phyloP scores from a whole-genome alignment of 1,284 basidiomycete genomes.

The Trichosporon faecale region DNA sequence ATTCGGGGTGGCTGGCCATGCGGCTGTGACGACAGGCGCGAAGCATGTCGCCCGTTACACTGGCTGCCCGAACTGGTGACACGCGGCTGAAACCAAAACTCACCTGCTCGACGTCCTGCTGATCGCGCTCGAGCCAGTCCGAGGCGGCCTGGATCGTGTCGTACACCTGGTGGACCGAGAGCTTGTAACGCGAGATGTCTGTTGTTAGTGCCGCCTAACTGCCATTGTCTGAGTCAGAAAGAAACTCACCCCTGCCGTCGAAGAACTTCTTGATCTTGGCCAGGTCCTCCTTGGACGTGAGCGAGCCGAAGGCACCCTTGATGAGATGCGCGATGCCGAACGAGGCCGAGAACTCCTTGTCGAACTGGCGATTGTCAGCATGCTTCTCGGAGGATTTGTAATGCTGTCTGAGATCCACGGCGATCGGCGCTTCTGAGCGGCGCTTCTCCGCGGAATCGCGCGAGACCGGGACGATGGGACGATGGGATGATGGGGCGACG shows the following conservation, averaged over 20 bases:
- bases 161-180: constrained; percentile 56
- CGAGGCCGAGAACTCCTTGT: constrained; percentile 68
- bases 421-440: neutral
- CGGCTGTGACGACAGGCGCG: neutral
- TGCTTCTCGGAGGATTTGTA: neutral
- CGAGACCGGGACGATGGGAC: neutral
- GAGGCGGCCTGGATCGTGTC: constrained; percentile 57
- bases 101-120: constrained; percentile 54
- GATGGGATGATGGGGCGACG: too few species aligned
- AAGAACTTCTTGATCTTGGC: constrained; percentile 69
- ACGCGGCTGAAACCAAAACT: constrained; percentile 19
- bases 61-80: neutral
- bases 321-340: constrained; percentile 56
- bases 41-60: neutral
- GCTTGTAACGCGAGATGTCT: constrained; percentile 54
- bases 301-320: constrained; percentile 60
- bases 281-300: constrained; percentile 69
- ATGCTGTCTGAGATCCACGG: neutral
- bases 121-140: constrained; percentile 57
- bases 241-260: constrained; percentile 49
- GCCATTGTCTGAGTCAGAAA: neutral
- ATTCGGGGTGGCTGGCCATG: neutral
- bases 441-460: too few species aligned
- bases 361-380: constrained; percentile 55
- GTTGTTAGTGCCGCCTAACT: neutral